Conservation (phyloP, 2,329 filamentous ascomycete genomes). For the Fusarium subtropicale region DNA sequence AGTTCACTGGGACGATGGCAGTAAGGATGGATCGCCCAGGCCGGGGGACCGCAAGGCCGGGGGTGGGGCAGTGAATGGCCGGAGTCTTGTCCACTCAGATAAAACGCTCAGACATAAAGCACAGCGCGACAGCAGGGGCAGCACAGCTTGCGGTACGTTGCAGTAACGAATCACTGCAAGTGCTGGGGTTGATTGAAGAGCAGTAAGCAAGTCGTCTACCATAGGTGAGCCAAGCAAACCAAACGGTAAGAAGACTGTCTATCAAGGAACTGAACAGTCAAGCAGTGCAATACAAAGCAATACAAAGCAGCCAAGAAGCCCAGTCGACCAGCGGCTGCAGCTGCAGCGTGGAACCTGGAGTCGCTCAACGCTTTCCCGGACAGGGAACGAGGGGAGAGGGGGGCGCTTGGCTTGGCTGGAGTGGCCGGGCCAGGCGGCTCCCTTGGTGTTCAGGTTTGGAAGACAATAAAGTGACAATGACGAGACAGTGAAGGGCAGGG, state of each 20-base stretch:
- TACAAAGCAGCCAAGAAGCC: slow-evolving; percentile 27
- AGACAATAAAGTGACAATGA: slow-evolving; percentile 28
- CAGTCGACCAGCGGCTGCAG: slow-evolving; percentile 28
- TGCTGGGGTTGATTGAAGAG: neutral
- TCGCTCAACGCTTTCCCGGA: slow-evolving; percentile 43
- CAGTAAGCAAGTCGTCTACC: neutral
- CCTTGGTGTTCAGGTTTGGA: slow-evolving; percentile 11
- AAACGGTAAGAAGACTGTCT: slow-evolving; percentile 3
- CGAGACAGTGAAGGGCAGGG: slow-evolving; percentile 30
- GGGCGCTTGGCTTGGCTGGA: slow-evolving; percentile 31
- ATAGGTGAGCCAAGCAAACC: slow-evolving; percentile 1
- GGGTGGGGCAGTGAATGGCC: slow-evolving; percentile 44
- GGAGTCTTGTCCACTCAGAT: slow-evolving; percentile 42
- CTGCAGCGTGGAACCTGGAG: slow-evolving; percentile 22
- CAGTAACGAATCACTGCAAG: slow-evolving; percentile 7
- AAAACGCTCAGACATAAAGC: slow-evolving; percentile 41
- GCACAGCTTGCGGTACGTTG: slow-evolving; percentile 4
- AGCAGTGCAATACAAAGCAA: slow-evolving; percentile 4
- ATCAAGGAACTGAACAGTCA: slow-evolving; percentile 1
- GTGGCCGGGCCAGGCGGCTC: slow-evolving; percentile 8
- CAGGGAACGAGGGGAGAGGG: slow-evolving; percentile 32
- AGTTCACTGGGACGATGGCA: slow-evolving; percentile 39
- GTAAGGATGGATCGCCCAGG: slow-evolving; percentile 43
- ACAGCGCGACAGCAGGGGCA: slow-evolving; percentile 35
- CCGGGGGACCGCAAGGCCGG: slow-evolving; percentile 46